Percentiles rank a stretch among this genome's conserved stretches.
Conservation (phyloP, 2,329 filamentous ascomycete species). For the Boeremia exigua region DNA sequence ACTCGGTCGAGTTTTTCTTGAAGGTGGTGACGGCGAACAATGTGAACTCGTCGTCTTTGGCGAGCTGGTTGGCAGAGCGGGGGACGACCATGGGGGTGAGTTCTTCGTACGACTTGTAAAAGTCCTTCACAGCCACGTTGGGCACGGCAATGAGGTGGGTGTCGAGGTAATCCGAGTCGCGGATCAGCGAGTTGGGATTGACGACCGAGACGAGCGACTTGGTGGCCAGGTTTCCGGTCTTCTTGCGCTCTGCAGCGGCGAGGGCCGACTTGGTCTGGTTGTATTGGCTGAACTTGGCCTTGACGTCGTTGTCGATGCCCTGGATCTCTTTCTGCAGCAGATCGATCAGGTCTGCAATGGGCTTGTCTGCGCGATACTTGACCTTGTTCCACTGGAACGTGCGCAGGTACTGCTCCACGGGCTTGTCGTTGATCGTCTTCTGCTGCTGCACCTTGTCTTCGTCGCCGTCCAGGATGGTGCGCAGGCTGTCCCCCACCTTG, state of each 20-base stretch:
- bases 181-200: slow-evolving; percentile 73
- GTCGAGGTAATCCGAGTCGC: slow-evolving; percentile 94
- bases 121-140: slow-evolving; percentile 80
- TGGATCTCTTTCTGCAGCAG: slow-evolving; percentile 90
- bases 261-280: slow-evolving; percentile 88
- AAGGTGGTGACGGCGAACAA: slow-evolving; percentile 90
- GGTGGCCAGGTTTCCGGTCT: slow-evolving; percentile 92
- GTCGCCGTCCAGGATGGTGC: slow-evolving; percentile 81
- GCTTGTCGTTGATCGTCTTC: slow-evolving; percentile 94
- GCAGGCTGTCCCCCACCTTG: slow-evolving; percentile 87
- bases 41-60: slow-evolving; percentile 86
- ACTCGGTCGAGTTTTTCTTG: slow-evolving; percentile 87
- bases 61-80: slow-evolving; percentile 79
- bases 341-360: slow-evolving; percentile 84
- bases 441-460: slow-evolving; percentile 83
- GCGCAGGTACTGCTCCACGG: slow-evolving; percentile 91
- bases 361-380: slow-evolving; percentile 92
- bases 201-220: slow-evolving; percentile 92
- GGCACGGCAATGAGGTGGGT: slow-evolving; percentile 94
- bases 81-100: slow-evolving; percentile 91
- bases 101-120: slow-evolving; percentile 87
- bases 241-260: slow-evolving; percentile 79
- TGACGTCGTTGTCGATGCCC: slow-evolving; percentile 95
- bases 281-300: slow-evolving; percentile 92
- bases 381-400: slow-evolving; percentile 97